Evolutionary conservation across 371 early-diverging fungal genomes (phyloP), one percentile per base, ranked within the genome.

Genomic region (Mortierella sp.): DNA sequence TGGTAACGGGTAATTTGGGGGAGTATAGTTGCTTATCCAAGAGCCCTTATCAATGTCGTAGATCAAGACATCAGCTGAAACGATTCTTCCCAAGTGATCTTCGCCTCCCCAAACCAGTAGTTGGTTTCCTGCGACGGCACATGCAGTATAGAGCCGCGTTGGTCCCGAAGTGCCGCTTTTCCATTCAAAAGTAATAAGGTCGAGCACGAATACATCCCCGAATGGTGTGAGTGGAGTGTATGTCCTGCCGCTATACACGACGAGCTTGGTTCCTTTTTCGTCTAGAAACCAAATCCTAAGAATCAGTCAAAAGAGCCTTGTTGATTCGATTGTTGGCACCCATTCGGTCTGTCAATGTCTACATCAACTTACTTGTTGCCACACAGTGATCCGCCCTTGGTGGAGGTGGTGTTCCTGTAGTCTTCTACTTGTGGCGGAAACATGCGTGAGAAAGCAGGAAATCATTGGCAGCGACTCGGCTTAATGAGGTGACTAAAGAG

Each of bases 41-140:
- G 12, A n/a, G 47, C 46, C 50, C 0, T 15, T 4, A 11, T 50
- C 45, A n/a, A 68, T 61, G 29, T 68, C 29, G 29, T 61, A 68
- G 18, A 68, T 28, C 9, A 60, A 30, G 19, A 47, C 29, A 9
- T 55, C 6, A 14, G 5, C 25, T 14, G 15, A 43, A 1, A 7
- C 48, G 5, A 44, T 23, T 23, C 7, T 44, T 14, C 25, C 4
- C 11, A 18, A n/a, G 28, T 58, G n/a, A 16, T 68, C 60, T 1
- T 30, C 26, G n/a, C 68, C 68, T 0, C 68, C 68, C 68, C 68
- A 68, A 14, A 61, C 25, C 5, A 68, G 19, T 1, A 68, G 46
- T 19, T 61, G 61, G 55, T 61, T 56, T 26, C 62, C 62, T 9
- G 55, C 56, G 5, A 68, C 47, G 21, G 56, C 46, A 56, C 68